These are phyloP conservation scores for Bifiguratus adelaidae DNA, from an alignment of 192 early-diverging fungal species.

Conservation along the genomic window DNA sequence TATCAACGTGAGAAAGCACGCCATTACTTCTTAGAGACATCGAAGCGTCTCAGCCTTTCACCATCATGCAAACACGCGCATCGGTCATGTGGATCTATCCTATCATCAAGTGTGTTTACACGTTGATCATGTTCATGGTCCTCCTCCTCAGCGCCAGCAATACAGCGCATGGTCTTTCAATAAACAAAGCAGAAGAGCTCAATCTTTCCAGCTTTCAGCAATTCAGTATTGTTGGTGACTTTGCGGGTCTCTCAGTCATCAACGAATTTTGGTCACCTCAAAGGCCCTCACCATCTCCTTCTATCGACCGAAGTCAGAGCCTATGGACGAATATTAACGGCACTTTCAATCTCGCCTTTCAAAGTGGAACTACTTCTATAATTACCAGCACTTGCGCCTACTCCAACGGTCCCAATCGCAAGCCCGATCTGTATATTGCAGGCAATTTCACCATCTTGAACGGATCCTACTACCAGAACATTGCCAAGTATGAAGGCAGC, in stretches of 20 bases:
- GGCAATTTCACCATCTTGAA: conserved; percentile 12
- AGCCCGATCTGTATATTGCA: conserved; percentile 12
- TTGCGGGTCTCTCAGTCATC: conserved; percentile 12
- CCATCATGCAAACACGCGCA: no score
- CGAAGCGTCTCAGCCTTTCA: no score
- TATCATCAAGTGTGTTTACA: no score
- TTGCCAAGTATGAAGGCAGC: conserved; percentile 5
- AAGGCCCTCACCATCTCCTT: background rate
- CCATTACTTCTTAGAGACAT: no score
- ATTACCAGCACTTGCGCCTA: conserved; percentile 8
- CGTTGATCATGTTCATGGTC: background rate
- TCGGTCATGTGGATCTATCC: no score
- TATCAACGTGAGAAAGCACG: no score
- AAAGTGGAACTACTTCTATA: conserved; percentile 3
- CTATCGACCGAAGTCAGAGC: background rate
- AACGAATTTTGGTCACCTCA: conserved; percentile 4
- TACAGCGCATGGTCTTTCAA: background rate
- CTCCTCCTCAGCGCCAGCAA: background rate
- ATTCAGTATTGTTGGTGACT: conserved; percentile 14
- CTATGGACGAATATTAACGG: conserved; percentile 1
- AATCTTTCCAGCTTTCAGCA: conserved; percentile 3
- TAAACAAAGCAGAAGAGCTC: background rate
- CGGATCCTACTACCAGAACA: background rate
- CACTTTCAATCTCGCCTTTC: conserved; percentile 3
- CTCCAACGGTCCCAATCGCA: background rate